Conservation (phyloP, 345 rosid genomes). For the Citrus glauca region DNA sequence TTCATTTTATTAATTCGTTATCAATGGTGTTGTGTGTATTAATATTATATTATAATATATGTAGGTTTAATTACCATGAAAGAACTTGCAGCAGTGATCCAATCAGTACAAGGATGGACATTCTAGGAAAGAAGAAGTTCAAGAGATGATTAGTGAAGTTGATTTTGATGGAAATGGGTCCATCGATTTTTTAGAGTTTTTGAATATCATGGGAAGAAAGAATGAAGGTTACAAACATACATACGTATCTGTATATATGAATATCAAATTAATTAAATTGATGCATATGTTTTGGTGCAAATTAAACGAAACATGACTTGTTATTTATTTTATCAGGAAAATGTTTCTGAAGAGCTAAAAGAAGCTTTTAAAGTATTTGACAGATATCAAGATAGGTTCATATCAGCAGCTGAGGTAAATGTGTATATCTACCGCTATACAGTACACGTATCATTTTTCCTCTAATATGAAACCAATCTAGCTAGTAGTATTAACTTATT, state of each 20-base stretch:
- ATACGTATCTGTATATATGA: too few species aligned
- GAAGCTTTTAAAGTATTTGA: constrained; percentile 74
- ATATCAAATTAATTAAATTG: too few species aligned
- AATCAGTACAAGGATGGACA: constrained; percentile 33
- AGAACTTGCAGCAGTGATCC: constrained; percentile 37
- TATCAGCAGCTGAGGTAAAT: constrained; percentile 52
- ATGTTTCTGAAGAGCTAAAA: constrained; percentile 42
- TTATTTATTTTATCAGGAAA: constrained; percentile 30
- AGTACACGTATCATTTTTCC: too few species aligned
- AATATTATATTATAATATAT: neutral
- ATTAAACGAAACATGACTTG: too few species aligned
- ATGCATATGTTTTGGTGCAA: too few species aligned
- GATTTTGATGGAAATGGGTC: constrained; percentile 34
- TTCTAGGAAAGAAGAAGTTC: constrained; percentile 45
- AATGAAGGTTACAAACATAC: constrained; percentile 35
- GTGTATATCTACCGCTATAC: neutral
- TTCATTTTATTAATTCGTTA: neutral
- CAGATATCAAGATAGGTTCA: constrained; percentile 60
- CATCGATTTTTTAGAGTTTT: constrained; percentile 41
- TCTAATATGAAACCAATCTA: too few species aligned
- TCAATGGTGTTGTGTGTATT: neutral
- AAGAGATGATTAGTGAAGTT: constrained; percentile 41
- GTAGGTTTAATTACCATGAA: constrained; percentile 45
- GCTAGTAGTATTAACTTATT: too few species aligned
- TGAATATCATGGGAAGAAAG: constrained; percentile 45